Percentiles rank a stretch among this genome's conserved stretches.
These are phyloP conservation scores for Skeletonema marinoi DNA, from an alignment of 108 stramenopile genomes.

Conservation along the genomic window DNA sequence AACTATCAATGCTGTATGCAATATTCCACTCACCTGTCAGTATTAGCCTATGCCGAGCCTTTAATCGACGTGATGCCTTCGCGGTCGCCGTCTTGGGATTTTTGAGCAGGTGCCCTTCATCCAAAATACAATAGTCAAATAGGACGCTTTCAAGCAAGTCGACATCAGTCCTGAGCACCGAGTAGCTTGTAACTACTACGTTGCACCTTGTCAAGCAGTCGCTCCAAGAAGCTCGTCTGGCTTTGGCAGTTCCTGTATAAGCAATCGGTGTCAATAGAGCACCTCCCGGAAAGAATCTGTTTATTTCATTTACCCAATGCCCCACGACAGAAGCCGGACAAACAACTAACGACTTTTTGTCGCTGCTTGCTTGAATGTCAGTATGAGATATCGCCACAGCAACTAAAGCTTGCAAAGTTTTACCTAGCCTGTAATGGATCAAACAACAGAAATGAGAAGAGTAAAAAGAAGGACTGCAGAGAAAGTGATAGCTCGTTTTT, in stretches of 20 bases:
- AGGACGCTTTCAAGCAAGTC: constrained; percentile 45
- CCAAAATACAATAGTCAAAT: constrained; percentile 88
- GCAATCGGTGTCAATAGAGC: constrained; percentile 55
- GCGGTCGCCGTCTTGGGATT: constrained; percentile 92
- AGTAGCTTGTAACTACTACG: constrained; percentile 88
- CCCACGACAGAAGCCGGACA: constrained; percentile 87
- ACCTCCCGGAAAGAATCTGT: constrained; percentile 61
- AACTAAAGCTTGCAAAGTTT: constrained; percentile 80
- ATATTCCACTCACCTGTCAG: constrained; percentile 65
- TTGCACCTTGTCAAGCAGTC: constrained; percentile 50
- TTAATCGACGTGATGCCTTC: constrained; percentile 72
- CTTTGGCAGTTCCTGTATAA: constrained; percentile 45
- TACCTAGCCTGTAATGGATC: constrained; percentile 35
- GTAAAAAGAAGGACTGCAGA: background rate
- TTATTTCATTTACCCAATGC: constrained; percentile 84
- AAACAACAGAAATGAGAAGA: background rate
- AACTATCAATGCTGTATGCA: too few species aligned
- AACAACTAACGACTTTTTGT: constrained; percentile 64
- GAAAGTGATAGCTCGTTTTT: background rate
- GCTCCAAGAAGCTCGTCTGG: constrained; percentile 28
- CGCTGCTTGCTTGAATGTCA: background rate
- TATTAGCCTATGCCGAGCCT: constrained; percentile 77
- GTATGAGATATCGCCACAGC: constrained; percentile 66
- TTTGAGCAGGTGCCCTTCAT: constrained; percentile 94
- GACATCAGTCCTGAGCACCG: constrained; percentile 70